These are phyloP conservation scores for Yamadazyma sp. DNA, from an alignment of 1,139 yeast genomes.

Conservation along the genomic window DNA sequence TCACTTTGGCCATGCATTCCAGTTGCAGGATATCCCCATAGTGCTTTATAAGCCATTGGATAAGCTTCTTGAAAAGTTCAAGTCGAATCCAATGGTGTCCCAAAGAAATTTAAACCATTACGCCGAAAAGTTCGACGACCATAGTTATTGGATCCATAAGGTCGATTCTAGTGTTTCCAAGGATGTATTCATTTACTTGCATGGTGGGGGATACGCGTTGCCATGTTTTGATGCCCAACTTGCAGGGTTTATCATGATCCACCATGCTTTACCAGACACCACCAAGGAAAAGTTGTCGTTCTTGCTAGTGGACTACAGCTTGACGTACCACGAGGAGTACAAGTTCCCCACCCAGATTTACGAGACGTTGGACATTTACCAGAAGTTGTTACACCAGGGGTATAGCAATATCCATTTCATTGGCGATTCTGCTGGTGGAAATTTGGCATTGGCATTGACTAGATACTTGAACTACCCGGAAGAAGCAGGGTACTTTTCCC, in stretches of 20 bases:
- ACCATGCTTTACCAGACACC: constrained; percentile 22
- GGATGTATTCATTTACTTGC: constrained; percentile 22
- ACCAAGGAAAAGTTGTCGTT: constrained; percentile 22
- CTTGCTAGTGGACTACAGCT: constrained; percentile 38
- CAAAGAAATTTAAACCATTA: constrained; percentile 18
- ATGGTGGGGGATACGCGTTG: constrained; percentile 46
- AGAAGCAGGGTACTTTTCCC: constrained; percentile 25
- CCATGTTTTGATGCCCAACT: constrained; percentile 30
- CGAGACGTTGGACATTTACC: constrained; percentile 31
- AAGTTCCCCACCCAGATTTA: constrained; percentile 41
- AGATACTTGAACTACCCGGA: constrained; percentile 35
- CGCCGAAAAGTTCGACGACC: constrained; percentile 25
- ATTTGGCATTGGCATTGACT: constrained; percentile 33
- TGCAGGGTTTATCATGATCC: constrained; percentile 23
- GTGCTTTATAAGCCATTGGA: constrained; percentile 15
- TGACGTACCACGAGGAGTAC: constrained; percentile 24
- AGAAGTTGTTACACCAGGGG: constrained; percentile 26
- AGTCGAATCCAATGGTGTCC: constrained; percentile 15
- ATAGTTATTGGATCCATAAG: constrained; percentile 32
- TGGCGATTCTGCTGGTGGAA: constrained; percentile 53
- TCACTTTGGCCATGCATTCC: constrained; percentile 25
- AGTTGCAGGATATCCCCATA: constrained; percentile 12
- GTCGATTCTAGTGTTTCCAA: constrained; percentile 13
- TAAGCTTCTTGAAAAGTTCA: constrained; percentile 12
- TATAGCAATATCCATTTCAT: constrained; percentile 32